Conservation (phyloP, 495 filamentous ascomycete genomes). For the Xylaria sp. region DNA sequence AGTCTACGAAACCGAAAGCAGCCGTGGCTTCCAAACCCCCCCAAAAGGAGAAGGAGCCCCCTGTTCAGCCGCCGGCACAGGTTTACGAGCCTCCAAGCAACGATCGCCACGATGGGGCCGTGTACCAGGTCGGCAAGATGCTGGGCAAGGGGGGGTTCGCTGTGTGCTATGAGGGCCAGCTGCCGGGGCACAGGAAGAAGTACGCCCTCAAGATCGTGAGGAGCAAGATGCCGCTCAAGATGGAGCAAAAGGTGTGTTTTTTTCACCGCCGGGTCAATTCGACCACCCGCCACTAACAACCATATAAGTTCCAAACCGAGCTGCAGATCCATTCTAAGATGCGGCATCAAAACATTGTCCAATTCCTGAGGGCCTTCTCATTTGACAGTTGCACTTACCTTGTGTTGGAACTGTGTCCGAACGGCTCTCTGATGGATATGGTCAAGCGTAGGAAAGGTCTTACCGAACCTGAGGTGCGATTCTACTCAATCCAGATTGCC, state of each 20-base stretch:
- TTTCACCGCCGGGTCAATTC: neutral
- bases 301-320: slow-evolving; percentile 87
- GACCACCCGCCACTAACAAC: slow-evolving; percentile 45
- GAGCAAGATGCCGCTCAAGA: slow-evolving; percentile 81
- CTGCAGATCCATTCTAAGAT: slow-evolving; percentile 98
- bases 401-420: slow-evolving; percentile 90
- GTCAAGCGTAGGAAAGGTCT: slow-evolving; percentile 85
- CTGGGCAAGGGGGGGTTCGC: slow-evolving; percentile 96
- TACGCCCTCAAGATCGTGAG: slow-evolving; percentile 92
- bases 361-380: slow-evolving; percentile 92
- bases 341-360: slow-evolving; percentile 90
- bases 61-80: slow-evolving; percentile 76
- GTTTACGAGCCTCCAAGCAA: slow-evolving; percentile 73
- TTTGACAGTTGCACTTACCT: slow-evolving; percentile 90
- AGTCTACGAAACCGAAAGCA: slow-evolving; percentile 60
- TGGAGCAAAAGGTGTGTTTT: slow-evolving; percentile 79
- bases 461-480: slow-evolving; percentile 88
- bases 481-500: slow-evolving; percentile 90
- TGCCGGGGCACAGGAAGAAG: slow-evolving; percentile 58
- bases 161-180: slow-evolving; percentile 81
- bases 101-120: slow-evolving; percentile 70
- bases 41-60: slow-evolving; percentile 71
- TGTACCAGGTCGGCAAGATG: slow-evolving; percentile 81
- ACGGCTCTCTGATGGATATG: slow-evolving; percentile 99
- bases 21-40: slow-evolving; percentile 59